Evolutionary conservation across 2,329 filamentous ascomycete species (phyloP), one percentile per base, ranked within the genome.

Genomic region (Rachicladosporium sp.): DNA sequence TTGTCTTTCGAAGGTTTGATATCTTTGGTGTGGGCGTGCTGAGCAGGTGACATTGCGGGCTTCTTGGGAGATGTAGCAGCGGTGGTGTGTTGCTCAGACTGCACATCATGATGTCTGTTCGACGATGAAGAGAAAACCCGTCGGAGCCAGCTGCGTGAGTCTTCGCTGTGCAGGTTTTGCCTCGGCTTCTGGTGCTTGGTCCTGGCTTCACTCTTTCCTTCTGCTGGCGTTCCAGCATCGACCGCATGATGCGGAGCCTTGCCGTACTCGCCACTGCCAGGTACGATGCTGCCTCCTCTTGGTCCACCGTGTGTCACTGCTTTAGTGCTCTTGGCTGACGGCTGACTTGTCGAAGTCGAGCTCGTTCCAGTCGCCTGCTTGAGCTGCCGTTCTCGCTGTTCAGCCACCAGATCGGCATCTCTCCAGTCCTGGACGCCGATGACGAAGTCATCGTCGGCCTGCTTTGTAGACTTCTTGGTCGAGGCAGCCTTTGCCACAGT

Each of bases 361-460:
- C 37, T 44, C 10, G 36, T 47, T n/a, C 55, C 50, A 7, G 60
- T 44, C 29, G 52, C 43, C 27, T 38, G 33, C 38, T 39, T 31
- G 8, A 44, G 45, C 7, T 51, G 48, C 33, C 50, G 46, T 44
- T 58, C 55, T 35, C 51, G 55, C 23, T 58, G 50, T 31, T 63
- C 56, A 2, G 68, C 69, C 13, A 85, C 66, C 11, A 86, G 64
- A 55, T 86, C 82, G 4, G 82, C 80, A 56, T 91, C 84, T 48
- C 83, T 74, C 84, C 84, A 89, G 55, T 91, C 84, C 48, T 91
- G 82, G 9, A 87, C 77, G n/a, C 83, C 84, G 51, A 89, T 88
- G 33, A 82, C 71, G 55, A 88, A 89, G 41, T 71, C 74, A 56
- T 86, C 80, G 35, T 66, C 59, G 13, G 55, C 42, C n/a, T 49